phyloP scores from a whole-genome alignment of 2,329 filamentous ascomycete genomes.

The Arthrocladium fulminans region DNA sequence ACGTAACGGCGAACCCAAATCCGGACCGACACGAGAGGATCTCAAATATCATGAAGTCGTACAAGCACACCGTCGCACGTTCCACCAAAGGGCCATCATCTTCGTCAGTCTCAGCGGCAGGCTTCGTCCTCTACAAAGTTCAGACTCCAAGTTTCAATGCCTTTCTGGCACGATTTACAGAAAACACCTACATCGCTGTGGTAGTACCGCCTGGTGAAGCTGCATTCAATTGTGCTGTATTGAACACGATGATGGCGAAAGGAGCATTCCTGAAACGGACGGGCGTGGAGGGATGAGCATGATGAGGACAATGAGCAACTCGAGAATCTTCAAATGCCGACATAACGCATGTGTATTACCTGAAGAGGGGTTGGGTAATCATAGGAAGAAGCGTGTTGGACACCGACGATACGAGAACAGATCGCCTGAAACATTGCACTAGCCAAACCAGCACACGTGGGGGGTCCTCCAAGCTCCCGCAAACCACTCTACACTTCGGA shows the following conservation, averaged over 20 bases:
- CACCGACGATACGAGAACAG: no score
- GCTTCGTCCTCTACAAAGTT: slow-evolving; percentile 39
- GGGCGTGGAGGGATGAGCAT: slow-evolving; percentile 21
- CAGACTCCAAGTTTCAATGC: slow-evolving; percentile 66
- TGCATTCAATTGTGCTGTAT: slow-evolving; percentile 77
- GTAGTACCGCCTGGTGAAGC: slow-evolving; percentile 86
- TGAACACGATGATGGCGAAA: slow-evolving; percentile 81
- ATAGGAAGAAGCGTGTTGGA: no score
- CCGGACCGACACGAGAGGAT: slow-evolving; percentile 90
- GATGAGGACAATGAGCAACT: not conserved
- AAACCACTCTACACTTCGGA: no score
- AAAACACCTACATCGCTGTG: slow-evolving; percentile 93
- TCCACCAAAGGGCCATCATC: slow-evolving; percentile 29
- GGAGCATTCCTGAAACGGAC: slow-evolving; percentile 60
- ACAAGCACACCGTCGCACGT: slow-evolving; percentile 65
- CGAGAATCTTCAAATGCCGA: not conserved
- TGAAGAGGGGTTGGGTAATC: not conserved
- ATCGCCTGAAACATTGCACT: no score
- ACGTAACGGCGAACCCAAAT: slow-evolving; percentile 68
- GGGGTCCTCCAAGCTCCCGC: no score
- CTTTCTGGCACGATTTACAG: slow-evolving; percentile 91
- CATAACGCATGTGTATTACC: no score
- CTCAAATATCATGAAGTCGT: slow-evolving; percentile 95
- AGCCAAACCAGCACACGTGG: no score
- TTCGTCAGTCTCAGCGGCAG: slow-evolving; percentile 35